Conservation (phyloP, 2,329 filamentous ascomycete species). For the Coniella lustricola region DNA sequence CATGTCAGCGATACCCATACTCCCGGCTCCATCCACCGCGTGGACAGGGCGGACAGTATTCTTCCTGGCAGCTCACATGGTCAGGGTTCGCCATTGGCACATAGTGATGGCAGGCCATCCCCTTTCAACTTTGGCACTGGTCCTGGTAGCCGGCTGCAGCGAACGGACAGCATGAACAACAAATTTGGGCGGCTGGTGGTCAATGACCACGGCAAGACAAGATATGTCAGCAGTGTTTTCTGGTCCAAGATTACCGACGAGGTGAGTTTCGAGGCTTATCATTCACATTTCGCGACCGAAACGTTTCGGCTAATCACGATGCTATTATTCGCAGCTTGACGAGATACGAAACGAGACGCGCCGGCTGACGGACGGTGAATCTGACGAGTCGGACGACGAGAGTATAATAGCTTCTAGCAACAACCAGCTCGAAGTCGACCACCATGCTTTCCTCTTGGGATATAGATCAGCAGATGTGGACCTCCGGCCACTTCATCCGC, state of each 20-base stretch:
- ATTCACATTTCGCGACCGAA: not conserved
- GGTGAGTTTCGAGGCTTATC: slow-evolving; percentile 31
- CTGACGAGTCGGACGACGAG: slow-evolving; percentile 51
- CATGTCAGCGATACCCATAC: slow-evolving; percentile 20
- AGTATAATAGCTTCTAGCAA: slow-evolving; percentile 42
- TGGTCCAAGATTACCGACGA: slow-evolving; percentile 72
- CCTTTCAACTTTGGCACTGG: slow-evolving; percentile 16
- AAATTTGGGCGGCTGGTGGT: slow-evolving; percentile 64
- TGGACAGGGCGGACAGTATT: slow-evolving; percentile 20
- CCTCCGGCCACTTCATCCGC: slow-evolving; percentile 56
- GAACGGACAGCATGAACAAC: slow-evolving; percentile 32
- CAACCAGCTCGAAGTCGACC: slow-evolving; percentile 36
- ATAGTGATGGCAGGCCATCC: slow-evolving; percentile 15
- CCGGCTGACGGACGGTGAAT: slow-evolving; percentile 42
- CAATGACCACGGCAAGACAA: slow-evolving; percentile 58
- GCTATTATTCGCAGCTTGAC: slow-evolving; percentile 33
- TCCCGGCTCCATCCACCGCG: slow-evolving; percentile 5
- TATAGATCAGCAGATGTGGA: slow-evolving; percentile 66
- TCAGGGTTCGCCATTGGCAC: slow-evolving; percentile 18
- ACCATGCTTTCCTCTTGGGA: slow-evolving; percentile 67
- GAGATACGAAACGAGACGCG: slow-evolving; percentile 44
- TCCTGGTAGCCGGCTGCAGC: slow-evolving; percentile 15
- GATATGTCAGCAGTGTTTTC: slow-evolving; percentile 71
- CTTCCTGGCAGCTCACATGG: slow-evolving; percentile 16
- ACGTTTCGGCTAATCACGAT: not conserved